These are phyloP conservation scores for Penicillium palitans DNA, from an alignment of 2,329 filamentous ascomycete genomes.

Conservation along the genomic window DNA sequence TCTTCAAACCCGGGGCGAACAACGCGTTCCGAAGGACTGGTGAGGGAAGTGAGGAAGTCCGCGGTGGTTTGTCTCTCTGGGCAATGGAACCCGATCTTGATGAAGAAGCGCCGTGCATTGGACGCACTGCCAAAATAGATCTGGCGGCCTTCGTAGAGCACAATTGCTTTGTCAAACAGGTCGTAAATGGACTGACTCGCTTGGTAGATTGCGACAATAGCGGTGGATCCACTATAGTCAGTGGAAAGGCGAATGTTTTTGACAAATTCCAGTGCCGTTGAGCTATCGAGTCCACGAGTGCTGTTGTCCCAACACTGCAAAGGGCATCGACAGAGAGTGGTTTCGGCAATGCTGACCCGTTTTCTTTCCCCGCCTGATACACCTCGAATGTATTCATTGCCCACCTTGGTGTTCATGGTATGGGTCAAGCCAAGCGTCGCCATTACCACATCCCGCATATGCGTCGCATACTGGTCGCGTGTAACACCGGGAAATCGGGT, in stretches of 20 bases:
- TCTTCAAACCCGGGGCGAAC: conserved; percentile 60
- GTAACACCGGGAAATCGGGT: conserved; percentile 41
- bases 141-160: conserved; percentile 71
- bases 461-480: conserved; percentile 48
- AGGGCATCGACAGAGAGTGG: conserved; percentile 47
- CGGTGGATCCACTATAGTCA: conserved; percentile 49
- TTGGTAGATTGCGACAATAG: conserved; percentile 56
- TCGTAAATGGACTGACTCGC: conserved; percentile 50
- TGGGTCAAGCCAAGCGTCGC: conserved; percentile 56
- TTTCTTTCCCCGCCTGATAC: conserved; percentile 62
- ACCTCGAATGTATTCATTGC: conserved; percentile 58
- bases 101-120: conserved; percentile 64
- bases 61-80: conserved; percentile 66
- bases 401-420: conserved; percentile 50
- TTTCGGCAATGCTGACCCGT: conserved; percentile 60
- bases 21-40: conserved; percentile 61
- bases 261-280: conserved; percentile 58
- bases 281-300: conserved; percentile 51
- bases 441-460: conserved; percentile 54
- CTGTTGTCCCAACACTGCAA: conserved; percentile 50
- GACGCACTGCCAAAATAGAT: conserved; percentile 70
- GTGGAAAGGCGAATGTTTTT: conserved; percentile 51
- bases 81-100: conserved; percentile 67
- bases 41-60: conserved; percentile 69
- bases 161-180: conserved; percentile 68